Percentiles rank a stretch among this genome's conserved stretches.
Conservation (phyloP, 306 rosid genomes). For the Argentina anserina region DNA sequence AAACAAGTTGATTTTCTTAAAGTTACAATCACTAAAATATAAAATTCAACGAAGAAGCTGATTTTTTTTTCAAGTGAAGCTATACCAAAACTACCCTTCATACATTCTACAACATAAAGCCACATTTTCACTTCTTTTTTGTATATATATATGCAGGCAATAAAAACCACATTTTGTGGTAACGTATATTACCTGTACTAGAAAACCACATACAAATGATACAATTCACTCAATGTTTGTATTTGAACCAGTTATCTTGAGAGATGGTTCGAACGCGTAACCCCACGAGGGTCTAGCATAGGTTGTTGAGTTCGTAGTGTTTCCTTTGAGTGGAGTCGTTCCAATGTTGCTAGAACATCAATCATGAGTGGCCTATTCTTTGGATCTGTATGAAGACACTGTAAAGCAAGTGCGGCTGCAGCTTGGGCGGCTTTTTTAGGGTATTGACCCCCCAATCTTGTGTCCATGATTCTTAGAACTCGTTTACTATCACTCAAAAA, state of each 20-base stretch:
- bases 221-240: slow-evolving; percentile 23
- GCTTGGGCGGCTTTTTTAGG: slow-evolving; percentile 80
- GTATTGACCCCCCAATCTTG: slow-evolving; percentile 80
- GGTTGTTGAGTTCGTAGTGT: slow-evolving; percentile 34
- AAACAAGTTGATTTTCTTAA: no score
- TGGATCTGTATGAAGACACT: slow-evolving; percentile 63
- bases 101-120: no score
- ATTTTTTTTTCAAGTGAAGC: no score
- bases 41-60: no score
- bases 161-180: neutral
- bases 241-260: slow-evolving; percentile 22
- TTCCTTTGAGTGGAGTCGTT: slow-evolving; percentile 47
- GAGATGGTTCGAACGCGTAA: slow-evolving; percentile 38
- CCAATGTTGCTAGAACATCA: slow-evolving; percentile 50
- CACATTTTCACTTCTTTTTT: neutral
- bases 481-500: slow-evolving; percentile 57
- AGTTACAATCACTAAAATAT: no score
- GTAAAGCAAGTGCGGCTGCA: slow-evolving; percentile 61
- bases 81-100: no score
- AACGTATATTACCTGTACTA: neutral
- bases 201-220: slow-evolving; percentile 7
- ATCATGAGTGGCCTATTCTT: slow-evolving; percentile 69
- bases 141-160: neutral
- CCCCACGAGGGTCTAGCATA: slow-evolving; percentile 19
- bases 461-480: slow-evolving; percentile 75